These are phyloP conservation scores for Phlegmacium glaucopus DNA, from an alignment of 768 basidiomycete species.

Conservation along the genomic window DNA sequence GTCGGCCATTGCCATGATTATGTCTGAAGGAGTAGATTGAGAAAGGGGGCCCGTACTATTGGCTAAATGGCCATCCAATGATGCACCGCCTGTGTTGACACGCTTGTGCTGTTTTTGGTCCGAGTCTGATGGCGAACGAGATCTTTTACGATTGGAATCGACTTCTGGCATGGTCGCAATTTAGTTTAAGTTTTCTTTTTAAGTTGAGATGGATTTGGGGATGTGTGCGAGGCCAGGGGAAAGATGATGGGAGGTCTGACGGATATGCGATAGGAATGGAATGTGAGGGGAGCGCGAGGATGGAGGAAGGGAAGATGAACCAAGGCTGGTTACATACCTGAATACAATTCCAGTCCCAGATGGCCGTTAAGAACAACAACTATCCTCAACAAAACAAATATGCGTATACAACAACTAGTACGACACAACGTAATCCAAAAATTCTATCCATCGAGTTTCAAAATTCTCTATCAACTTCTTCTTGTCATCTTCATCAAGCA, in stretches of 20 bases:
- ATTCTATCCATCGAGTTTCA: constrained; percentile 46
- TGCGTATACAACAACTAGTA: constrained; percentile 19
- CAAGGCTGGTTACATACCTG: constrained; percentile 28
- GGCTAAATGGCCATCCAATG: constrained; percentile 60
- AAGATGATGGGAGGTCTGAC: constrained; percentile 44
- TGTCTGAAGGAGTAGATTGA: constrained; percentile 44
- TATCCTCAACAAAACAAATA: constrained; percentile 20
- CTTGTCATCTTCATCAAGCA: constrained; percentile 46
- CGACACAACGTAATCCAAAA: constrained; percentile 30
- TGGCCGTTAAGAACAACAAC: not conserved
- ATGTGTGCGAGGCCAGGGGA: constrained; percentile 36
- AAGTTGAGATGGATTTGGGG: constrained; percentile 23
- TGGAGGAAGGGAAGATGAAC: constrained; percentile 32
- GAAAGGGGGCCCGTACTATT: constrained; percentile 45
- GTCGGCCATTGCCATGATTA: constrained; percentile 70
- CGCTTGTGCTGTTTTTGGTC: constrained; percentile 82
- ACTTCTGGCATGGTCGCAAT: constrained; percentile 79
- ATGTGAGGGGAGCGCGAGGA: constrained; percentile 61
- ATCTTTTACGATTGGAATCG: constrained; percentile 82
- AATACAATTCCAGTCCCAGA: constrained; percentile 1
- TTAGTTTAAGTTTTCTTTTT: constrained; percentile 37
- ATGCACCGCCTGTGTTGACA: constrained; percentile 72
- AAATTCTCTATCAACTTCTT: constrained; percentile 36
- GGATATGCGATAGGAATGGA: constrained; percentile 44
- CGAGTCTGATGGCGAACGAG: constrained; percentile 80